phyloP scores from a whole-genome alignment of 2,329 filamentous ascomycete species.

The Coniochaeta sp. region DNA sequence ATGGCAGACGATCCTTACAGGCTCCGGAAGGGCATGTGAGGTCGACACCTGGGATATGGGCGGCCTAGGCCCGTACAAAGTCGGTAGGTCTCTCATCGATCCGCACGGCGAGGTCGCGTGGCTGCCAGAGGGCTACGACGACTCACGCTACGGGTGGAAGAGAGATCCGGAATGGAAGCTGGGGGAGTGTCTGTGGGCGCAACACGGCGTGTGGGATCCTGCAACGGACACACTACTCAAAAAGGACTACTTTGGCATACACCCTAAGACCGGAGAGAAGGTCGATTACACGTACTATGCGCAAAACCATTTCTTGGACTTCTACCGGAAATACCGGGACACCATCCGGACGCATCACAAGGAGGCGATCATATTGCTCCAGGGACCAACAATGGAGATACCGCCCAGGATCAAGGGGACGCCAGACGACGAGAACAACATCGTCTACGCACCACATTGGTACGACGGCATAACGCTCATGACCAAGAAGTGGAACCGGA shows the following conservation, averaged over 20 bases:
- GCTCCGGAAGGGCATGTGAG: constrained; percentile 85
- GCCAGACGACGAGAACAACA: constrained; percentile 75
- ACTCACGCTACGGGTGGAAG: constrained; percentile 83
- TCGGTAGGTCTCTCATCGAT: constrained; percentile 74
- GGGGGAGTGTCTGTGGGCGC: constrained; percentile 94
- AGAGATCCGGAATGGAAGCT: constrained; percentile 83
- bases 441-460: constrained; percentile 92
- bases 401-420: constrained; percentile 85
- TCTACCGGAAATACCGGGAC: constrained; percentile 69
- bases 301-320: constrained; percentile 84
- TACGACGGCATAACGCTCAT: constrained; percentile 96
- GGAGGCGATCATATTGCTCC: constrained; percentile 79
- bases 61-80: constrained; percentile 84
- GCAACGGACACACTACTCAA: constrained; percentile 65
- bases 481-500: constrained; percentile 97
- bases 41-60: constrained; percentile 92
- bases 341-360: constrained; percentile 70
- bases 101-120: constrained; percentile 80
- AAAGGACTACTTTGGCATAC: constrained; percentile 82
- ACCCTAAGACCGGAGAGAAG: constrained; percentile 63
- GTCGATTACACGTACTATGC: constrained; percentile 83
- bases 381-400: constrained; percentile 86
- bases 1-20: constrained; percentile 88
- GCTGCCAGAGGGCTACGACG: constrained; percentile 76
- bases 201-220: constrained; percentile 92